Evolutionary conservation across 78 protist genomes (phyloP).

Genomic region (Tieghemostelium lacteum): DNA sequence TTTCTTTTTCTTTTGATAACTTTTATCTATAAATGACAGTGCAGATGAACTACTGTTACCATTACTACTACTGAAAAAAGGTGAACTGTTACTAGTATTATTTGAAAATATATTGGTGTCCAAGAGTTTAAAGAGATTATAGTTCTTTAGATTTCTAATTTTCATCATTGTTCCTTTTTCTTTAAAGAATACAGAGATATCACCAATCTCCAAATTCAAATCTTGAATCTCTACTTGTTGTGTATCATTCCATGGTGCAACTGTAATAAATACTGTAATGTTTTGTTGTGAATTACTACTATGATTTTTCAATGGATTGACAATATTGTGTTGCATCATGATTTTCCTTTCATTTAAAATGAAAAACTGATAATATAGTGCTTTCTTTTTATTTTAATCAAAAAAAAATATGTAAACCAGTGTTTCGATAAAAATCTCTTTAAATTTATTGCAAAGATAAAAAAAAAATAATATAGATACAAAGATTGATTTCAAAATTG

Average conservation of each 20-base stretch:
- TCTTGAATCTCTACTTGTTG: not conserved
- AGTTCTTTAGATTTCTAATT: constrained; percentile 7
- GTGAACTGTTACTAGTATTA: not conserved
- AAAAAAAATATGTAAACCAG: no score
- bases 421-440: no score
- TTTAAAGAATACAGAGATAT: constrained; percentile 32
- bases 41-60: not conserved
- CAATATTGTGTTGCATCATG: no score
- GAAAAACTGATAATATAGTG: no score
- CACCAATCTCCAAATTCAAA: constrained; percentile 8
- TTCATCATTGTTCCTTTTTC: constrained; percentile 9
- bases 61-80: not conserved
- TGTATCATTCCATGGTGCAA: not conserved
- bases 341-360: no score
- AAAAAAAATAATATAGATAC: no score
- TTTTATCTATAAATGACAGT: no score
- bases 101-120: not conserved
- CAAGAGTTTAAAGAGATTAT: constrained; percentile 23
- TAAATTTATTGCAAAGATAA: no score
- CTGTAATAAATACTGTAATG: not conserved
- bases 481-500: no score
- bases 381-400: no score
- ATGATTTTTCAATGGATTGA: no score
- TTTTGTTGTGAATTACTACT: not conserved
- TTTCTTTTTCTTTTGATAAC: not conserved